Base-by-base conservation (phyloP, 192 early-diverging fungal genomes). In the Linnemannia schmuckeri region DNA sequence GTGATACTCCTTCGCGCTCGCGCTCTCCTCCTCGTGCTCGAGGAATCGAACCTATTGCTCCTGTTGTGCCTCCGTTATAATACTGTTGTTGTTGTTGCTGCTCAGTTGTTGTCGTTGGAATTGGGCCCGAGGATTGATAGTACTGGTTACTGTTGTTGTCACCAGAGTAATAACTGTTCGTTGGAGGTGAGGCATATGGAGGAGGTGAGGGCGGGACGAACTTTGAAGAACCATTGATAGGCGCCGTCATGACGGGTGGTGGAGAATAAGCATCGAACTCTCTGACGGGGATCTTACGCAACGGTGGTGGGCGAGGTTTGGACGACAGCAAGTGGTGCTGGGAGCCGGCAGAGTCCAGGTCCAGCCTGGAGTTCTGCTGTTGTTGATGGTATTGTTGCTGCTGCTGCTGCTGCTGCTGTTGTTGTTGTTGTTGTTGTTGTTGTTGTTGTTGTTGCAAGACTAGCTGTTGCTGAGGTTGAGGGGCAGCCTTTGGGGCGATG, bases 251-350 rank as follows among this genome's bases (percentile, higher is more conserved):
- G 68, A 85, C 74, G 18, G 84, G 84, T 54, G 84, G 79, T 46
- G 84, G 79, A 20, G 84, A 81, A 47, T 81, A 86, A 20, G 78
- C 76, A 49, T 81, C 79, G 37, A 86, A 86, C 15, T 86, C 84
- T 17, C 84, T 75, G 41, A 81, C 79, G 41, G 84, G 71, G 40
- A 86, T 86, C 79, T 86, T 86, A 35, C 79, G 69, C 35, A 86
- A 57, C 6, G 84, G 79, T 40, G 84, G 84, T 2, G 84, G 79
- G 57, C 72, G 80, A 44, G 66, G 57, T 49, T 85, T 85, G 4
- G 76, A 55, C 61, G 76, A 77, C 24, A 57, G 61, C 61, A 76
- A 55, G 24, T 63, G 72, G 17, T 49, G 63, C 63, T 68, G 75
- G 73, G 73, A 47, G 72, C 46, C 46, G 40, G 79, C 46, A 63